A percentile compares a stretch with the other conserved stretches of the same genome.
Conservation (phyloP, 2,329 filamentous ascomycete species). For the Fusarium tuaranense region DNA sequence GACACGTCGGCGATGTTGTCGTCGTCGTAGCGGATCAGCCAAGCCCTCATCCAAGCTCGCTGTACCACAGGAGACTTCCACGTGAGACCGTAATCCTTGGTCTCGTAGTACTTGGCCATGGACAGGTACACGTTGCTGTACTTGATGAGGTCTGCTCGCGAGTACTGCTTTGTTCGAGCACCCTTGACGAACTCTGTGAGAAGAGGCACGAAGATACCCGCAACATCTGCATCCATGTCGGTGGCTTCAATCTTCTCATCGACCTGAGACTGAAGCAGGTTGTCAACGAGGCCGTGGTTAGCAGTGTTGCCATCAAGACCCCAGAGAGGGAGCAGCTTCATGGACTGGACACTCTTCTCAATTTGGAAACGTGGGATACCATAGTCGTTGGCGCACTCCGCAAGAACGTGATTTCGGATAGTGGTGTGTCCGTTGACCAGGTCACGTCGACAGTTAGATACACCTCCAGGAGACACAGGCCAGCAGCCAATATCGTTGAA, state of each 20-base stretch:
- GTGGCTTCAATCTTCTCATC: conserved; percentile 33
- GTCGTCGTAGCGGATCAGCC: conserved; percentile 27
- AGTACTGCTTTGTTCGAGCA: conserved; percentile 26
- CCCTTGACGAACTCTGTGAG: conserved; percentile 35
- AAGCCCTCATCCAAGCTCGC: conserved; percentile 23
- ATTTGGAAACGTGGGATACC: conserved; percentile 36
- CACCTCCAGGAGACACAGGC: conserved; percentile 34
- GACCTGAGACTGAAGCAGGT: conserved; percentile 30
- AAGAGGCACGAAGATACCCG: conserved; percentile 24
- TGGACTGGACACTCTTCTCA: conserved; percentile 36
- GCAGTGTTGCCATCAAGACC: conserved; percentile 33
- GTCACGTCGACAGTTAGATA: conserved; percentile 35
- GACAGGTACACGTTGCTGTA: conserved; percentile 32
- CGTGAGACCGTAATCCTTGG: conserved; percentile 28
- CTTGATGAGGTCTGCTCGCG: conserved; percentile 26
- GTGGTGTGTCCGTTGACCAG: conserved; percentile 37
- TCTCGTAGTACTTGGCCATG: conserved; percentile 37
- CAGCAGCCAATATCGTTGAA: conserved; percentile 38
- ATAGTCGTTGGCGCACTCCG: conserved; percentile 35
- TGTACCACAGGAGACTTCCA: conserved; percentile 23
- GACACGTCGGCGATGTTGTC: conserved; percentile 22
- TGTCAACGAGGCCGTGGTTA: conserved; percentile 33
- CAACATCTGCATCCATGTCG: conserved; percentile 18
- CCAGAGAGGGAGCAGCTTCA: conserved; percentile 35
- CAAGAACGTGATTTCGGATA: conserved; percentile 35